Evolutionary conservation across 106 monocot species (phyloP).

Genomic region (Acorus gramineus): DNA sequence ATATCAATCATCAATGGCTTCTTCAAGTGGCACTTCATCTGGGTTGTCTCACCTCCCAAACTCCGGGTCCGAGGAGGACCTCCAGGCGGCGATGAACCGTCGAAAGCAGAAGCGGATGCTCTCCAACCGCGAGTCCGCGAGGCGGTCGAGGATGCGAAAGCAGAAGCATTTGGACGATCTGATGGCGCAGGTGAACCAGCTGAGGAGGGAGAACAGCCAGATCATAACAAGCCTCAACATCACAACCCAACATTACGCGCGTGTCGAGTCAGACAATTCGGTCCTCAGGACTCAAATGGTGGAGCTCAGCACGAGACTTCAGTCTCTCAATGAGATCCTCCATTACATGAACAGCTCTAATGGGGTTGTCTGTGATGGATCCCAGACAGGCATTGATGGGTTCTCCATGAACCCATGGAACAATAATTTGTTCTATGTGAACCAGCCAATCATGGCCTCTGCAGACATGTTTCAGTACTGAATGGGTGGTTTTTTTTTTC

Average conservation of each 20-base stretch:
- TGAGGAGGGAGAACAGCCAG: constrained; percentile 22
- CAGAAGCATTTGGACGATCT: constrained; percentile 25
- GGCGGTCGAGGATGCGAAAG: constrained; percentile 17
- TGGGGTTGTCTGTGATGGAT: not conserved
- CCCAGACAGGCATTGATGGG: not conserved
- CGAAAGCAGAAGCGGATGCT: constrained; percentile 24
- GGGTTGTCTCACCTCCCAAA: not conserved
- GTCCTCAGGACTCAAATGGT: constrained; percentile 16
- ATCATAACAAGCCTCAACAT: constrained; percentile 18
- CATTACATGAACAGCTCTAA: constrained; percentile 7
- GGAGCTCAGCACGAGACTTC: constrained; percentile 16
- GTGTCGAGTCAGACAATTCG: constrained; percentile 6
- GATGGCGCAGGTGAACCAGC: constrained; percentile 9
- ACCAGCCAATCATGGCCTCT: constrained; percentile 28
- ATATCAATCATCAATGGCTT: constrained; percentile 4
- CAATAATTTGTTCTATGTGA: not conserved
- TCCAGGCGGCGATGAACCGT: constrained; percentile 2
- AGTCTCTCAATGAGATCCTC: constrained; percentile 19
- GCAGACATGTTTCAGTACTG: constrained; percentile 15
- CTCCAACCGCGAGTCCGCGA: constrained; percentile 24
- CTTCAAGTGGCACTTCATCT: constrained; percentile 17
- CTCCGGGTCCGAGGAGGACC: constrained; percentile 11
- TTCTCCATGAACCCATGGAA: constrained; percentile 18
- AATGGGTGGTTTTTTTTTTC: too few species aligned
- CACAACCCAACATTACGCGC: constrained; percentile 10